phyloP scores from a whole-genome alignment of 2,329 filamentous ascomycete species.

The Cercospora nicotianae region DNA sequence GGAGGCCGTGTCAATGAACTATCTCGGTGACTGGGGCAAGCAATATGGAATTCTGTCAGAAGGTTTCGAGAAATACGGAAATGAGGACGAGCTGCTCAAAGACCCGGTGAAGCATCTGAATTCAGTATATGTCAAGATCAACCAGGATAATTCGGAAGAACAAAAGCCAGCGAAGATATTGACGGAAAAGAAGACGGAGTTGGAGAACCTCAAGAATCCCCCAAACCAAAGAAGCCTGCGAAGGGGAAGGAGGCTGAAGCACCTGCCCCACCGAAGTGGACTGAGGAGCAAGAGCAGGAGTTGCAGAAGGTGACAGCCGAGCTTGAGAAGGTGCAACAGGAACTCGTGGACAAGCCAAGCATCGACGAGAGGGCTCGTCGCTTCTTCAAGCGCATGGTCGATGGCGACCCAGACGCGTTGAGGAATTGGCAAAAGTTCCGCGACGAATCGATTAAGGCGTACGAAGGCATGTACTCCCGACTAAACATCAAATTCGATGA shows the following conservation, averaged over 20 bases:
- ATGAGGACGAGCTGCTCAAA: constrained; percentile 66
- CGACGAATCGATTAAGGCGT: constrained; percentile 63
- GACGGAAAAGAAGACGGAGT: constrained; percentile 45
- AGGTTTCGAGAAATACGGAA: constrained; percentile 73
- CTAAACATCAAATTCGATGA: constrained; percentile 66
- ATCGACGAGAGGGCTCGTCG: constrained; percentile 73
- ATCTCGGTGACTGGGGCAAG: constrained; percentile 77
- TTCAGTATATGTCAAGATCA: constrained; percentile 78
- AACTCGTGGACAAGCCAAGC: constrained; percentile 54
- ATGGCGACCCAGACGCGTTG: constrained; percentile 59
- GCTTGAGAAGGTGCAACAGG: constrained; percentile 49
- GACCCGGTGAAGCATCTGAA: constrained; percentile 82
- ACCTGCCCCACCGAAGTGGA: constrained; percentile 35
- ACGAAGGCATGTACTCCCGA: constrained; percentile 63
- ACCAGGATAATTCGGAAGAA: constrained; percentile 62
- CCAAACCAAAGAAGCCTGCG: constrained; percentile 43
- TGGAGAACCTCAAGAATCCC: constrained; percentile 44
- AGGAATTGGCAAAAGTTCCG: constrained; percentile 64
- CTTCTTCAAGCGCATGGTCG: constrained; percentile 69
- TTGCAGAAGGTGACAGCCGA: constrained; percentile 52
- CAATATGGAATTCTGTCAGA: constrained; percentile 71
- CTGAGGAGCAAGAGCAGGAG: constrained; percentile 50
- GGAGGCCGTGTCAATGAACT: constrained; percentile 71
- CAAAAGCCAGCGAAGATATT: constrained; percentile 62
- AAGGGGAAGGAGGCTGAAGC: constrained; percentile 49